These are phyloP conservation scores for Ascochyta koolunga DNA, from an alignment of 2,329 filamentous ascomycete genomes.

Conservation along the genomic window DNA sequence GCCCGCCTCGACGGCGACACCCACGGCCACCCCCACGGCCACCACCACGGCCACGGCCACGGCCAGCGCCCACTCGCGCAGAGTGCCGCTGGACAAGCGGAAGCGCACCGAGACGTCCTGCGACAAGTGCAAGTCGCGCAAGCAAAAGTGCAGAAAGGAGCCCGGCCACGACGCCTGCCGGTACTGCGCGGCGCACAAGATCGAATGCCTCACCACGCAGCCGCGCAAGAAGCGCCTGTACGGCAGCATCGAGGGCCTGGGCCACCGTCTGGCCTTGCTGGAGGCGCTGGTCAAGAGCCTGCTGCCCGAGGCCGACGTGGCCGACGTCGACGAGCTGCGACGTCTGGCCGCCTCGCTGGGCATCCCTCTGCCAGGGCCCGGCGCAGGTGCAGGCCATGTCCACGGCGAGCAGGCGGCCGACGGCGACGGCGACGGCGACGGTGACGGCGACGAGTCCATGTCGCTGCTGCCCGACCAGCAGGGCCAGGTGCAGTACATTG, in stretches of 20 bases:
- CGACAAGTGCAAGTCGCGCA: conserved; percentile 56
- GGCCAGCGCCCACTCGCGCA: conserved; percentile 40
- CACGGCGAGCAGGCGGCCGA: not conserved
- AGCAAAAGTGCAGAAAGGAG: conserved; percentile 54
- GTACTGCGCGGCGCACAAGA: conserved; percentile 51
- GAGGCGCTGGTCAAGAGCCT: conserved; percentile 55
- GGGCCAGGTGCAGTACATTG: conserved; percentile 54
- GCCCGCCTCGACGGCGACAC: not conserved
- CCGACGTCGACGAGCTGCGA: conserved; percentile 51
- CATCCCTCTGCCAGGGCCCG: conserved; percentile 45
- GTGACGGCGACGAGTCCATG: conserved; percentile 44
- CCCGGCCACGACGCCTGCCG: conserved; percentile 49
- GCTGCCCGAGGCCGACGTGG: conserved; percentile 51
- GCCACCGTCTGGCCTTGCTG: conserved; percentile 49
- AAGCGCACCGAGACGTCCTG: conserved; percentile 55
- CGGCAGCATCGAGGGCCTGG: conserved; percentile 51
- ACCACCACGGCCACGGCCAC: not conserved
- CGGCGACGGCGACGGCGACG: conserved; percentile 28
- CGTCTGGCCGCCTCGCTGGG: conserved; percentile 48
- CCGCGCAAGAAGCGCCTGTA: conserved; percentile 54
- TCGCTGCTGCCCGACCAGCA: conserved; percentile 51
- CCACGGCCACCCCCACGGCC: not conserved
- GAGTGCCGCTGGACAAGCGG: conserved; percentile 53
- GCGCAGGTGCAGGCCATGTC: no score
- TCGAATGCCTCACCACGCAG: conserved; percentile 53